A percentile compares a stretch with the other conserved stretches of the same genome.
phyloP scores from a whole-genome alignment of 106 monocot genomes.

The Dioscorea dumetorum region DNA sequence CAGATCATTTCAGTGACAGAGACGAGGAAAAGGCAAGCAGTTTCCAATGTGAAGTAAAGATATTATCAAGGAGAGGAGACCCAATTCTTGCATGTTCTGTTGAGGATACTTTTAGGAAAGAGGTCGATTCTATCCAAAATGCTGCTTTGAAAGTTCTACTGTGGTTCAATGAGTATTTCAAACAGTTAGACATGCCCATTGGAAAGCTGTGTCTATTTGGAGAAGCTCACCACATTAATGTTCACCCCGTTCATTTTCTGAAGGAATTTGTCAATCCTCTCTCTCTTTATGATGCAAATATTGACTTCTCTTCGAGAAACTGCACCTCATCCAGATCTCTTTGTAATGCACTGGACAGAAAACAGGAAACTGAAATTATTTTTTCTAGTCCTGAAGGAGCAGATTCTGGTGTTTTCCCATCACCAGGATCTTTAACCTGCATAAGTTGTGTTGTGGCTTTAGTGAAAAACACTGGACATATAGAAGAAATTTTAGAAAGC shows the following conservation, averaged over 20 bases:
- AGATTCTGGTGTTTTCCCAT: conserved; percentile 57
- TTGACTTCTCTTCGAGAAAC: background rate
- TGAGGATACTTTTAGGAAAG: conserved; percentile 48
- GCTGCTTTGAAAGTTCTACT: conserved; percentile 61
- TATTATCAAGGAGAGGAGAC: conserved; percentile 50
- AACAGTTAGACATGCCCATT: conserved; percentile 29
- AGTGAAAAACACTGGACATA: conserved; percentile 18
- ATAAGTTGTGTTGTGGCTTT: conserved; percentile 64
- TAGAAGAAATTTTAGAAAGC: conserved; percentile 46
- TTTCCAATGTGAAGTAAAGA: conserved; percentile 68
- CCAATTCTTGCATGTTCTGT: conserved; percentile 39
- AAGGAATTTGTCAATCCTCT: conserved; percentile 34
- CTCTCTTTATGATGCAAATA: conserved; percentile 20
- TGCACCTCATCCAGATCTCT: conserved; percentile 7
- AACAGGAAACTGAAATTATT: conserved; percentile 25
- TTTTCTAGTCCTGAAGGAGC: conserved; percentile 37
- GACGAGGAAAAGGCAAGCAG: conserved; percentile 11
- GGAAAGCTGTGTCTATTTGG: conserved; percentile 32
- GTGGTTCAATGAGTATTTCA: conserved; percentile 57
- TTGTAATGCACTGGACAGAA: conserved; percentile 3
- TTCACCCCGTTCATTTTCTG: conserved; percentile 26
- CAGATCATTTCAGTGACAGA: background rate
- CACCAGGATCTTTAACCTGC: conserved; percentile 58
- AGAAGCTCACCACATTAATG: conserved; percentile 17
- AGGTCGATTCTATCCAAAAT: conserved; percentile 77